Base-by-base conservation (phyloP, 257 asterid genomes). In the Scutellaria barbata region DNA sequence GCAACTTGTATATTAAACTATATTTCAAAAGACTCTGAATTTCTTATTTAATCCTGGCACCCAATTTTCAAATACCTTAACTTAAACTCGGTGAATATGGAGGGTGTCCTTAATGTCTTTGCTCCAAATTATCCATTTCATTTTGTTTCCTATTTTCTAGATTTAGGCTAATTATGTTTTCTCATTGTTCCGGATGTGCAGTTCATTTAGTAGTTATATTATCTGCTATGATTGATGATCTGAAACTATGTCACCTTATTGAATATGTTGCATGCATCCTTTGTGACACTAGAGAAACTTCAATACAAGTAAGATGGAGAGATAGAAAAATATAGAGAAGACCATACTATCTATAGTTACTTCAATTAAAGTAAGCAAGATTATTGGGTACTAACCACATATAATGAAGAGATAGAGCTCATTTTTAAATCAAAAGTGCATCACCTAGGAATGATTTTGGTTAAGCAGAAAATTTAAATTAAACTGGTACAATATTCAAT, bases 211-310 rank as follows among this genome's bases (percentile, higher is more conserved):
- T 60, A 58, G 60, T 58, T 48, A 37, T 16, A 1, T 62, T n/a
- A 41, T n/a, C 46, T 42, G 54, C 22, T 52, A 52, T 40, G 66
- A 7, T 52, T 20, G 65, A 7, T 63, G 8, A 52, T 53, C 47
- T 40, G 76, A 71, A 52, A 12, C 16, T 33, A 16, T 17, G 60
- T 33, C 5, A 22, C 69, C 56, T 69, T 69, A 47, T 45, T 57
- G 69, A 52, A 47, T n/a, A n/a, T n/a, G n/a, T n/a, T n/a, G n/a
- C n/a, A n/a, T n/a, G n/a, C n/a, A n/a, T n/a, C n/a, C n/a, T n/a
- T n/a, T n/a, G n/a, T 17, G 16, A 37, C 47, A 37, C 45, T 30
- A 39, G 41, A 39, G 61, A 60, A 13, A 51, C 35, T 8, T 8
- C 42, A 41, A 39, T 55, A 52, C 11, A 73, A 6, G 46, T 47